Evolutionary conservation across 306 rosid species (phyloP), one percentile per base, ranked within the genome.

Genomic region (Begonia fuchsioides): DNA sequence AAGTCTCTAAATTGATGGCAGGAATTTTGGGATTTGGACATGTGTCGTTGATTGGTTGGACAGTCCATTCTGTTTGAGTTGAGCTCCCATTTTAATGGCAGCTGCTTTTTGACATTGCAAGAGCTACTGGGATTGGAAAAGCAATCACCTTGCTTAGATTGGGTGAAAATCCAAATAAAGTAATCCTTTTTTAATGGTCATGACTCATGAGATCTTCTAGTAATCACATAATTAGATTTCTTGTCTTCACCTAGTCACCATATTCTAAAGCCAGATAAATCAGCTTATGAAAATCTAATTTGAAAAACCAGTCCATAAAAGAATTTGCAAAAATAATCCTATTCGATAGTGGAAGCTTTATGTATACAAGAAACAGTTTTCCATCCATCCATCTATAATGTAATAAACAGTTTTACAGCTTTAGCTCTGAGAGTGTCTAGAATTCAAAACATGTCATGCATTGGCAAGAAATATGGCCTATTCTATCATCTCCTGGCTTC

Each of bases 1-100:
- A 38, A 65, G 67, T 59, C 56, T 39, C 48, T 48, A 49, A 57
- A 64, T 56, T 56, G 71, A 70, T 35, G 7, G 12, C 17, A 11
- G 51, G 16, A 38, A 5, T 39, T 43, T 64, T 50, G 64, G 63
- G 50, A 45, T 57, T 69, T 54, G 60, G 38, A 60, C 74, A 67
- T 32, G 32, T 68, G 68, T 58, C 39, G 59, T 41, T 48, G 58
- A 72, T 69, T 67, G 58, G 96, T 61, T 80, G 79, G 69, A 67
- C 15, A 64, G 93, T 80, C 96, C 38, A 80, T 65, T 57, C 35
- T 26, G 51, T 44, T 67, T 71, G 76, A 39, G 93, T 82, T 76
- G 64, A 69, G 45, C 71, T 59, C 88, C 80, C 71, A 72, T 61
- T 44, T 53, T 10, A 71, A 62, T 65, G 77, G 55, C 57, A 39